Percentiles rank a stretch among this genome's conserved stretches.
Evolutionary conservation across 2,329 filamentous ascomycete species (phyloP).

Genomic region (Pseudogymnoascus pannorum): DNA sequence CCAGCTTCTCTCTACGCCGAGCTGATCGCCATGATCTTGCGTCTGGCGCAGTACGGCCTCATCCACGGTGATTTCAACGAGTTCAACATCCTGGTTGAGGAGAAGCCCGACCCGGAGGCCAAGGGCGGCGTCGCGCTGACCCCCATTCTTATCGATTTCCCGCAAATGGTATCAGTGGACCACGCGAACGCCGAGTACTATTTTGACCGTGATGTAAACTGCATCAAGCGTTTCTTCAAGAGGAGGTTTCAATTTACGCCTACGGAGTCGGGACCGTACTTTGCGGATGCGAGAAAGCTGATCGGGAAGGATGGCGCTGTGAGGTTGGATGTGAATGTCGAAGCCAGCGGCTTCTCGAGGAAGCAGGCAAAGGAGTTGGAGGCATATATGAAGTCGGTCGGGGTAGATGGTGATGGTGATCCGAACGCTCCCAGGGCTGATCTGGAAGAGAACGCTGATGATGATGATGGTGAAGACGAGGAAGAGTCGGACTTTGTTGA

Average conservation of each 20-base stretch:
- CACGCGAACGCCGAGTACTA: conserved; percentile 94
- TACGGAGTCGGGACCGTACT: conserved; percentile 77
- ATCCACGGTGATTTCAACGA: conserved; percentile 99
- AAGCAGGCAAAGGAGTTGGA: conserved; percentile 96
- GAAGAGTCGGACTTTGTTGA: conserved; percentile 27
- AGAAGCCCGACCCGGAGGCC: conserved; percentile 43
- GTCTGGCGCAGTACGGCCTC: conserved; percentile 74
- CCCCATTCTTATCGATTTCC: conserved; percentile 92
- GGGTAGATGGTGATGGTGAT: conserved; percentile 41
- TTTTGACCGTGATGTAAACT: conserved; percentile 92
- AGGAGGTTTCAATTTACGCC: conserved; percentile 81
- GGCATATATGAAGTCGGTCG: conserved; percentile 72
- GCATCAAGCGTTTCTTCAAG: conserved; percentile 90
- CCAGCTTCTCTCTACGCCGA: conserved; percentile 86
- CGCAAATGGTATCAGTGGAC: conserved; percentile 95
- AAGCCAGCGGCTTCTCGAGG: conserved; percentile 90
- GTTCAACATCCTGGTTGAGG: conserved; percentile 94
- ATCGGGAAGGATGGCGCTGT: conserved; percentile 57
- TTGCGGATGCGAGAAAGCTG: conserved; percentile 71
- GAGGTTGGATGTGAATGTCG: conserved; percentile 78
- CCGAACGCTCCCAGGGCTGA: conserved; percentile 28
- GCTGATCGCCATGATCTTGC: conserved; percentile 77
- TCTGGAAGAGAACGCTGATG: conserved; percentile 34
- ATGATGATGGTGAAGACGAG: conserved; percentile 27
- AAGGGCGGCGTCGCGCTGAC: conserved; percentile 41